Evolutionary conservation across 805 yeast genomes (phyloP), one percentile per base, ranked within the genome.

Genomic region (Candida sithepensis): DNA sequence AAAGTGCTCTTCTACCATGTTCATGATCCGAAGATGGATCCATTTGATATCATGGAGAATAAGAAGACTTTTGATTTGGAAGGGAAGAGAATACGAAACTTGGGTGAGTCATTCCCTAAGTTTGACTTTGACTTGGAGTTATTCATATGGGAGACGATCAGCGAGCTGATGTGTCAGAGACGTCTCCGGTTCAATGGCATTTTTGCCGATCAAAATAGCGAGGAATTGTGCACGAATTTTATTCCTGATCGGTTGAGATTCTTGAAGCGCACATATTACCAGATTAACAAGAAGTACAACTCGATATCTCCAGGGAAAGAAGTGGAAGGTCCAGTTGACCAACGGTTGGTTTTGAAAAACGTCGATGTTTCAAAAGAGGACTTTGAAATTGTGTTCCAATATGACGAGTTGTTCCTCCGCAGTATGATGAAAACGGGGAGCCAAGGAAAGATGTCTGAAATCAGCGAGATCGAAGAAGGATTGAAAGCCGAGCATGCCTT

Each of bases 11-110:
- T 65, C 46, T 54, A 76, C 38, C 82, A 77, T 54, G 70, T 78
- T 20, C 77, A 77, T 56, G 69, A 64, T 55, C 80, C 81, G 5
- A 76, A 77, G 56, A 63, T 77, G 34, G 70, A 76, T 53, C 81
- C 81, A 1, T 74, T 76, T 73, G 60, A 53, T 18, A 60, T 53
- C 9, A 57, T 56, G 36, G 42, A 54, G 14, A 22, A 46, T 1
- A 50, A 50, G 12, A 55, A 60, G 41, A 45, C 53, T 18, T 51
- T 53, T 41, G 59, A 50, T 44, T 38, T 23, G 45, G 30, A 53
- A 2, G 45, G 47, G 0, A 34, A 52, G 3, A 52, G 50, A 20
- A 54, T 59, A 24, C 50, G 67, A 26, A 56, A 61, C 41, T 48
- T 63, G 21, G 68, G 68, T 12, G 55, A 53, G 14, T 57, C 53